Evolutionary conservation across 2,329 filamentous ascomycete species (phyloP), one percentile per base, ranked within the genome.

Genomic region (Rhynchosporium graminicola): DNA sequence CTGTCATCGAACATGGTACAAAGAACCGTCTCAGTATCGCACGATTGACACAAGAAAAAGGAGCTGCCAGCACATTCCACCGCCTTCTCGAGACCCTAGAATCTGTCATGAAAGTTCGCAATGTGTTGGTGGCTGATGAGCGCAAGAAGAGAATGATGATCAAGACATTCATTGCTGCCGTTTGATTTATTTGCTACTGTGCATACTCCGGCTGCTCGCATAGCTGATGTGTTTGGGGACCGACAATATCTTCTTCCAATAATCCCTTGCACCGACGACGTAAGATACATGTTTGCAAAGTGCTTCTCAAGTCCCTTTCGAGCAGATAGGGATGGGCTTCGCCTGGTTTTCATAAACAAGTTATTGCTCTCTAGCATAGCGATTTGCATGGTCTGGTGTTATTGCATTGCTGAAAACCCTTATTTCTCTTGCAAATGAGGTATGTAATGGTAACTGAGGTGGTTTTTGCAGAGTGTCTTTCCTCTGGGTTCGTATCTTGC

Each of bases 11-110:
- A 77, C 90, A 95, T 72, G 91, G 91, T 54, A 88, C 85, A 70
- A 87, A 86, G 67, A 87, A 86, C 51, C 88, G 88, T 52, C 82
- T 97, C 59, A 90, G 89, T 74, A 87, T 97, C 67, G 86, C 91
- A 36, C 88, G 91, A 42, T 91, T 97, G 74, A 94, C 90, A 1
- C 93, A 97, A 73, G 92, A 95, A 73, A 88, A 88, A 62, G 95
- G 94, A n/a, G 93, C 94, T 1, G 92, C 91, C 43, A 95, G 89
- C 70, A 95, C 90, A 69, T 96, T 98, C 78, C 84, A 91, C 74
- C 87, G 86, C 72, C 90, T 97, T 9, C 84, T 96, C 31, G 89
- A 92, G 63, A 89, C 89, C 3, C 81, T 97, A 69, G 83, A 88
- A 67, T 80, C 83, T 26, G 83, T 91, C 15, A 86, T 96, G 74